Conservation (phyloP, 768 basidiomycete species). For the Dendrothele bispora region DNA sequence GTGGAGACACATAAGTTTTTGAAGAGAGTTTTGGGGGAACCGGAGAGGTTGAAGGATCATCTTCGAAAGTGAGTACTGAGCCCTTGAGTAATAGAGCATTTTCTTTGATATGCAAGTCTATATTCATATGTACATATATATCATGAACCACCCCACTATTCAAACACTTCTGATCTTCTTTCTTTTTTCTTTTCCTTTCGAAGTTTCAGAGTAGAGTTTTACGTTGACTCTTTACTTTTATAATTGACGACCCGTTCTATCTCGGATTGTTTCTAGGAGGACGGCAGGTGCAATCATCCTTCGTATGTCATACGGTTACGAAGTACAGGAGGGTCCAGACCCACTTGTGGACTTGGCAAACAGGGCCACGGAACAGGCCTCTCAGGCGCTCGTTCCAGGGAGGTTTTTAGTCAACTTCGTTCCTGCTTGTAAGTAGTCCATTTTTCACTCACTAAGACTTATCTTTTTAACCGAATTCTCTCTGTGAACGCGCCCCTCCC, state of each 20-base stretch:
- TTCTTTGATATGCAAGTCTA: no score
- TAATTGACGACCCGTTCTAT: no score
- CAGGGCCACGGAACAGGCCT: slow-evolving; percentile 53
- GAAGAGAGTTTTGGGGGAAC: slow-evolving; percentile 45
- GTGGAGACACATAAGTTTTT: slow-evolving; percentile 48
- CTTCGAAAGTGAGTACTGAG: slow-evolving; percentile 51
- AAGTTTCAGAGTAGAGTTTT: no score
- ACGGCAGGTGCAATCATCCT: slow-evolving; percentile 52
- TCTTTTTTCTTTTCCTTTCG: no score
- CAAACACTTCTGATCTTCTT: no score
- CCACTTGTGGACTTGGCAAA: slow-evolving; percentile 55
- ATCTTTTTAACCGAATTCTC: no score
- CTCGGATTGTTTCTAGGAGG: no score
- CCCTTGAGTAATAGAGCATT: no score
- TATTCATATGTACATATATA: no score
- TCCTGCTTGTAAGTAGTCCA: slow-evolving; percentile 38
- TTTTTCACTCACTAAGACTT: background rate
- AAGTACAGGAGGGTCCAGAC: slow-evolving; percentile 48
- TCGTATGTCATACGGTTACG: slow-evolving; percentile 54
- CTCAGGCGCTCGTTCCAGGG: slow-evolving; percentile 51
- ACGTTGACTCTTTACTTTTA: background rate
- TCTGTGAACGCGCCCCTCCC: no score
- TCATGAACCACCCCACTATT: no score
- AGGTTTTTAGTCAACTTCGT: slow-evolving; percentile 52
- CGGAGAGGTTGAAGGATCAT: slow-evolving; percentile 43